These are phyloP conservation scores for Debaryomycetaceae sp. DNA, from an alignment of 1,139 yeast species.

Conservation along the genomic window DNA sequence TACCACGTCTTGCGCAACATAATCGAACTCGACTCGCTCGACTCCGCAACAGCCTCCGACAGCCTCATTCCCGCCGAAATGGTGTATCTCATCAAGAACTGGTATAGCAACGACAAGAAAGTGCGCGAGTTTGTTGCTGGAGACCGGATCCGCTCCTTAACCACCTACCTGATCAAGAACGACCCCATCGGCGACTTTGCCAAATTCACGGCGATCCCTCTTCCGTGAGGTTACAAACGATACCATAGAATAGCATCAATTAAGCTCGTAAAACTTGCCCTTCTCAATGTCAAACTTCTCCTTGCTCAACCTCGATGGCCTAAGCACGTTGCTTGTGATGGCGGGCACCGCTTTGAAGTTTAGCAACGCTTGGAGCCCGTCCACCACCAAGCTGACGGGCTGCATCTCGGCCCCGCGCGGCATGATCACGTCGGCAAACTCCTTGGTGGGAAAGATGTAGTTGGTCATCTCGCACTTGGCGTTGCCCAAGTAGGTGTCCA, in stretches of 20 bases:
- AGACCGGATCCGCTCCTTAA: slow-evolving; percentile 32
- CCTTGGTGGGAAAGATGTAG: slow-evolving; percentile 72
- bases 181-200: slow-evolving; percentile 47
- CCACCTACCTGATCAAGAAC: slow-evolving; percentile 34
- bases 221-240: slow-evolving; percentile 8
- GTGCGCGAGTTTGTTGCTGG: slow-evolving; percentile 50
- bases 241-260: slow-evolving; percentile 13
- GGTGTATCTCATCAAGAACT: slow-evolving; percentile 55
- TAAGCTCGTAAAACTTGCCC: slow-evolving; percentile 48
- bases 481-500: slow-evolving; percentile 56
- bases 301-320: slow-evolving; percentile 31
- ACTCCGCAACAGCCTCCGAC: slow-evolving; percentile 41
- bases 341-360: slow-evolving; percentile 10
- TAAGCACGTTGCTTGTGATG: slow-evolving; percentile 15
- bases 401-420: slow-evolving; percentile 67
- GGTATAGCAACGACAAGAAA: slow-evolving; percentile 64
- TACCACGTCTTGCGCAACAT: slow-evolving; percentile 65
- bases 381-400: slow-evolving; percentile 68
- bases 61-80: slow-evolving; percentile 42
- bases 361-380: slow-evolving; percentile 51
- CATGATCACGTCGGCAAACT: slow-evolving; percentile 74
- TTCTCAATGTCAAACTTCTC: slow-evolving; percentile 46
- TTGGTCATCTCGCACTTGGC: slow-evolving; percentile 77
- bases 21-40: slow-evolving; percentile 53
- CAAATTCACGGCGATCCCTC: slow-evolving; percentile 15